Evolutionary conservation across 192 early-diverging fungal genomes (phyloP), one percentile per base, ranked within the genome.

Genomic region (Phlyctochytrium planicorne): DNA sequence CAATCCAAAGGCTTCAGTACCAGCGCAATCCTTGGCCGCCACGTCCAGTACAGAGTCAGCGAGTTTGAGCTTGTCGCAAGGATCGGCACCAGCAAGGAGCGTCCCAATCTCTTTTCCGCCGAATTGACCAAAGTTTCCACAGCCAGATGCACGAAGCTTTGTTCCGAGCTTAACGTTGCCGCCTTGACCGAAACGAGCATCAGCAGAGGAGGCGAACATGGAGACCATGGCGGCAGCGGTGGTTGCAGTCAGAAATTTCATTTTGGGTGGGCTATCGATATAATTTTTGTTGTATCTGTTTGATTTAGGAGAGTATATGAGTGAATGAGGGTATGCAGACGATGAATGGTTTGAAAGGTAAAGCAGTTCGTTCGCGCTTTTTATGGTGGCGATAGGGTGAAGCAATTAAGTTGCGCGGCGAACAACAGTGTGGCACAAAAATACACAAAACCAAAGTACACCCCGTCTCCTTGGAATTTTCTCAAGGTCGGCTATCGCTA

Each of bases 1-100:
- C 4, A 6, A 25, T 25, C 4, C 4, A 25, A 27, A 57, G 12
- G 55, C 16, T 10, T 6, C 55, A 25, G 4, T 47, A 25, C 55
- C 16, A 25, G 10, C 17, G 60, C 63, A 32, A 20, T 68, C 75
- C 30, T 40, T 65, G 25, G 60, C 37, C 29, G 35, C 30, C 29
- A 37, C 56, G 53, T 36, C 36, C 32, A 68, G 65, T 25, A 76
- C 33, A 2, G 29, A 30, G 66, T 76, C 75, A 40, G 75, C 75
- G 12, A 72, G 57, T 3, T 14, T n/a, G 14, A 76, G 69, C 59
- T 76, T 76, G 52, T 31, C 69, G 56, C 75, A 76, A 52, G 75
- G 75, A 56, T 76, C 75, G 10, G 75, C 75, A n/a, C 71, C 75
- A 6, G 65, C 75, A 16, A 76, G 60, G 10, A 76, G 69, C 33